Conservation (phyloP, 1,284 basidiomycete genomes). For the Sanghuangporus sanghuang region DNA sequence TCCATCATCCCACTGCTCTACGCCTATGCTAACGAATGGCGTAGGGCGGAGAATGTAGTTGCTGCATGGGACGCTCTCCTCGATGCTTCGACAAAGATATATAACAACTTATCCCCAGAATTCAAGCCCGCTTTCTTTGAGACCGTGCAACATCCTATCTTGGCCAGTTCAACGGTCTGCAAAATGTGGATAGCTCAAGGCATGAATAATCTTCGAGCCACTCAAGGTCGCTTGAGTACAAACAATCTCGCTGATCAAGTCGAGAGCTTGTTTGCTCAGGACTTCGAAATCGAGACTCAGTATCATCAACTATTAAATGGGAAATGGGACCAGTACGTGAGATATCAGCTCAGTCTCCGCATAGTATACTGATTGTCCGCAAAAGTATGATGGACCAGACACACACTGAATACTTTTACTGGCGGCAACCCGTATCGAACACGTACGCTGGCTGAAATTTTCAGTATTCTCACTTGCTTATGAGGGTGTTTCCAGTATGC, state of each 20-base stretch:
- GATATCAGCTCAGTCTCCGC: no score
- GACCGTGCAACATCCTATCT: constrained; percentile 59
- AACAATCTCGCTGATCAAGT: constrained; percentile 53
- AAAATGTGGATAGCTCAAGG: constrained; percentile 55
- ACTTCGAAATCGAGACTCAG: constrained; percentile 52
- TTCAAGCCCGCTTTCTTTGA: constrained; percentile 62
- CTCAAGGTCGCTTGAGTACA: constrained; percentile 58
- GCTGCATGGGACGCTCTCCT: constrained; percentile 44
- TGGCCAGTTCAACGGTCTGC: constrained; percentile 52
- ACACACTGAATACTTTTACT: constrained; percentile 63
- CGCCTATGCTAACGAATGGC: background rate
- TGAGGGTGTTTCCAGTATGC: constrained; percentile 38
- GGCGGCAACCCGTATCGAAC: constrained; percentile 65
- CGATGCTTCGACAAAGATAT: constrained; percentile 48
- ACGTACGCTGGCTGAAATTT: constrained; percentile 32
- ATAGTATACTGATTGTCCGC: background rate
- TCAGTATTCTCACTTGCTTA: background rate
- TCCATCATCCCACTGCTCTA: background rate
- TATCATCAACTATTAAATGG: constrained; percentile 58
- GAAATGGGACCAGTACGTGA: constrained; percentile 55
- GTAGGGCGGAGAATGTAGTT: constrained; percentile 55
- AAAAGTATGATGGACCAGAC: constrained; percentile 66
- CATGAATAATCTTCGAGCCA: constrained; percentile 55
- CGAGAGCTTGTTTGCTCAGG: constrained; percentile 49
- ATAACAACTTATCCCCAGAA: constrained; percentile 41